Evolutionary conservation across 495 filamentous ascomycete genomes (phyloP).

Genomic region (Amniculicola lignicola): DNA sequence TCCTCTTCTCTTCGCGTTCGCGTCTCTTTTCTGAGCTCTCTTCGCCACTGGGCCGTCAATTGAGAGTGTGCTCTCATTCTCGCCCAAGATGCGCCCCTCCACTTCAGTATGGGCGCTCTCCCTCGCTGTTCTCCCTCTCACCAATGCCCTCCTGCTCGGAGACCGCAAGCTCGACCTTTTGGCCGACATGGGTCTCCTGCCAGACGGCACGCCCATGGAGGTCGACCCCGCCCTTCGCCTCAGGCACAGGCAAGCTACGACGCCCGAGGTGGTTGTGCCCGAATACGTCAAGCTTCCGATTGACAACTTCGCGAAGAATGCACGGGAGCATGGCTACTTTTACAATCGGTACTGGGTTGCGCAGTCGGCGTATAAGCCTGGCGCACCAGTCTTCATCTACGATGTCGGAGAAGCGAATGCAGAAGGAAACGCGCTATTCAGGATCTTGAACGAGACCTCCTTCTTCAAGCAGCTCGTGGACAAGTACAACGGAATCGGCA

Average conservation of each 20-base stretch:
- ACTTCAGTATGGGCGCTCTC: constrained; percentile 7
- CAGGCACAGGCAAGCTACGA: background rate
- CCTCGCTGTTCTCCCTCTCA: constrained; percentile 5
- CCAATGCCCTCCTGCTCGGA: background rate
- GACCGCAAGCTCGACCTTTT: constrained; percentile 7
- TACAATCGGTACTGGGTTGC: constrained; percentile 56
- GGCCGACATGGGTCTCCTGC: constrained; percentile 30
- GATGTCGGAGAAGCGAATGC: constrained; percentile 51
- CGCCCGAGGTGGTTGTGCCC: constrained; percentile 11
- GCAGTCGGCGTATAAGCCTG: constrained; percentile 48
- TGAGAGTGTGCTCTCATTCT: background rate
- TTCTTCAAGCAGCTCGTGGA: constrained; percentile 48
- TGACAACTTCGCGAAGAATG: constrained; percentile 28
- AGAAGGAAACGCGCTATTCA: constrained; percentile 29
- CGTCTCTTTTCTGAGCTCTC: no score
- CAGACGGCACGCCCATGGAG: constrained; percentile 33
- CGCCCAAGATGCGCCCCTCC: constrained; percentile 9
- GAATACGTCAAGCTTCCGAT: constrained; percentile 32
- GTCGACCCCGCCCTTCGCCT: background rate
- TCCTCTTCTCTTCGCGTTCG: no score
- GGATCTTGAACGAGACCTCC: constrained; percentile 43
- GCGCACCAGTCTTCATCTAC: constrained; percentile 55
- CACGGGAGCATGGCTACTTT: constrained; percentile 43
- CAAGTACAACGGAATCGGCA: constrained; percentile 52
- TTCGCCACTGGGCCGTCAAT: no score